Evolutionary conservation across 2,329 filamentous ascomycete species (phyloP).

Genomic region (Xylariaceae sp.): DNA sequence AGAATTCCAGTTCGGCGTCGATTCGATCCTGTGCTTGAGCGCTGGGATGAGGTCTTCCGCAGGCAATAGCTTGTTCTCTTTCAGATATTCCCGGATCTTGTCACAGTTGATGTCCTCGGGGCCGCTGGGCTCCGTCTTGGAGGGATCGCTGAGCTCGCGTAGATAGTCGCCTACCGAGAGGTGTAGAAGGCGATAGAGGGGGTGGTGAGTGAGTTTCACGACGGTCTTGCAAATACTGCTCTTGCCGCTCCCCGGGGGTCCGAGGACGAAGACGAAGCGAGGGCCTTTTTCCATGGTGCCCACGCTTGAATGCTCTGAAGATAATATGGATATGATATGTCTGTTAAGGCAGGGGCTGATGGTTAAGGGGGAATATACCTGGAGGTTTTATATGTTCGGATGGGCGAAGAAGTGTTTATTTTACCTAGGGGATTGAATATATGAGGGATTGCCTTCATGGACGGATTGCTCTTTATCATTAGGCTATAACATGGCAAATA

Average conservation of each 20-base stretch:
- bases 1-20: not conserved
- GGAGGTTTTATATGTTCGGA: not conserved
- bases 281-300: not conserved
- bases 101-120: not conserved
- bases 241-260: slow-evolving; percentile 22
- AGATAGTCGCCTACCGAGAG: slow-evolving; percentile 21
- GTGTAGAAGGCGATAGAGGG: slow-evolving; percentile 5
- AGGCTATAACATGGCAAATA: too few species aligned
- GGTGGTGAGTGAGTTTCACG: not conserved
- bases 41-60: slow-evolving; percentile 13
- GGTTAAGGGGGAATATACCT: not conserved
- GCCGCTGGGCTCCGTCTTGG: not conserved
- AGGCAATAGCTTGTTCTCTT: slow-evolving; percentile 14
- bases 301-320: slow-evolving; percentile 1
- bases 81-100: slow-evolving; percentile 10
- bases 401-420: too few species aligned
- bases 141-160: slow-evolving; percentile 10
- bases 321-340: not conserved
- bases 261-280: slow-evolving; percentile 21
- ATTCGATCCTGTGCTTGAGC: slow-evolving; percentile 14
- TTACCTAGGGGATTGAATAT: too few species aligned
- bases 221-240: slow-evolving; percentile 18
- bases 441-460: too few species aligned
- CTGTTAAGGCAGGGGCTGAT: not conserved
- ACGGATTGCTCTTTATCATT: too few species aligned